phyloP scores from a whole-genome alignment of 306 rosid species.

The Prunus davidiana region DNA sequence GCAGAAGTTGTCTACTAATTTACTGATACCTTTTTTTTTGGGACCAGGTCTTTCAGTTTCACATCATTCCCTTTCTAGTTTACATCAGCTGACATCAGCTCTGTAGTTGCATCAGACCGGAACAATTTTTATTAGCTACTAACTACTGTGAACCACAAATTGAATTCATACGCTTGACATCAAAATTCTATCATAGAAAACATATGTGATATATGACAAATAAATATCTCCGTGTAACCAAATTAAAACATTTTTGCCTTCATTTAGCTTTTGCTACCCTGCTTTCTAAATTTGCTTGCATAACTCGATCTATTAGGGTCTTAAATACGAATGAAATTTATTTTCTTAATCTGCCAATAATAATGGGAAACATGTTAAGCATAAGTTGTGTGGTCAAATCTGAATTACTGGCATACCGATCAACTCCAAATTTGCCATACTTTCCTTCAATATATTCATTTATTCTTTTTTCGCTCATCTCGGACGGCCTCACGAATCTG shows the following conservation, averaged over 20 bases:
- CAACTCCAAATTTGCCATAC: constrained; percentile 90
- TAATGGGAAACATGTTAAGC: constrained; percentile 18
- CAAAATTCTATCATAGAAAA: not conserved
- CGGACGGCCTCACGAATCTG: constrained; percentile 90
- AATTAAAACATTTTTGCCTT: not conserved
- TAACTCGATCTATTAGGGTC: not conserved
- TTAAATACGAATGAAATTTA: not conserved
- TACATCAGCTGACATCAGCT: not conserved
- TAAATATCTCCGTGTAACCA: not conserved
- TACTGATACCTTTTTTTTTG: not conserved
- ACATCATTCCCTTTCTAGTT: not conserved
- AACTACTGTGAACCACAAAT: not conserved
- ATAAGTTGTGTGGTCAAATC: constrained; percentile 5
- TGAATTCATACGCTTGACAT: not conserved
- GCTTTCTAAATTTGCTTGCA: not conserved
- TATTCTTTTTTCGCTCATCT: constrained; percentile 63
- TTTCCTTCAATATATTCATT: constrained; percentile 86
- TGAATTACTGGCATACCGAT: constrained; percentile 52
- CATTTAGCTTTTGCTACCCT: not conserved
- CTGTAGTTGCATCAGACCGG: not conserved
- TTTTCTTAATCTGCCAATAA: not conserved
- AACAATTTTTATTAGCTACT: not conserved
- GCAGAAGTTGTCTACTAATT: not conserved
- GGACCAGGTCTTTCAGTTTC: not conserved
- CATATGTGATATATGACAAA: not conserved